Percentiles rank a stretch among this genome's conserved stretches.
Conservation (phyloP, 2,329 filamentous ascomycete species). For the Ceratocystis huliohia region DNA sequence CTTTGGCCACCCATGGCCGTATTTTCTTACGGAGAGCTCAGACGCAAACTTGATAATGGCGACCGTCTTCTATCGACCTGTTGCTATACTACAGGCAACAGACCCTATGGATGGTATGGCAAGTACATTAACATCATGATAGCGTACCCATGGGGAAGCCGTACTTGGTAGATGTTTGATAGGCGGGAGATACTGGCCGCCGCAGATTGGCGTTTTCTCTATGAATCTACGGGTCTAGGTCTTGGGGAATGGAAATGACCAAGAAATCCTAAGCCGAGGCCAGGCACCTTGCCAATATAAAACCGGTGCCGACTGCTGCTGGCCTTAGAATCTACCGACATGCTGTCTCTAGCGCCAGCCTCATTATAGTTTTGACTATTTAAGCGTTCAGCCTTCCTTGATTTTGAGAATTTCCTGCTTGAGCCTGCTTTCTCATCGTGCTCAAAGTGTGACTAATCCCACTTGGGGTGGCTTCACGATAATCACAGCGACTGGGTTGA, state of each 20-base stretch:
- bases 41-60: background rate
- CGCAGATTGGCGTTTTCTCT: too few species aligned
- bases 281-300: background rate
- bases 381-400: too few species aligned
- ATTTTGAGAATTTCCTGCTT: too few species aligned
- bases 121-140: background rate
- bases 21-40: background rate
- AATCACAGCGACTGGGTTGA: background rate
- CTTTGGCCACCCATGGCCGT: background rate
- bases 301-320: background rate
- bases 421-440: background rate
- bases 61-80: background rate
- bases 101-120: background rate
- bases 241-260: too few species aligned
- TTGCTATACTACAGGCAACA: background rate
- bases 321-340: background rate
- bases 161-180: background rate
- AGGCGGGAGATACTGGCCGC: too few species aligned
- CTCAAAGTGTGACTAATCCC: background rate
- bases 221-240: too few species aligned
- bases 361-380: too few species aligned
- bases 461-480: background rate
- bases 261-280: background rate
- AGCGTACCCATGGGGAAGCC: background rate
- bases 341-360: background rate